These are phyloP conservation scores for Aspergillus saccharolyticus DNA, from an alignment of 495 filamentous ascomycete species.

Conservation along the genomic window DNA sequence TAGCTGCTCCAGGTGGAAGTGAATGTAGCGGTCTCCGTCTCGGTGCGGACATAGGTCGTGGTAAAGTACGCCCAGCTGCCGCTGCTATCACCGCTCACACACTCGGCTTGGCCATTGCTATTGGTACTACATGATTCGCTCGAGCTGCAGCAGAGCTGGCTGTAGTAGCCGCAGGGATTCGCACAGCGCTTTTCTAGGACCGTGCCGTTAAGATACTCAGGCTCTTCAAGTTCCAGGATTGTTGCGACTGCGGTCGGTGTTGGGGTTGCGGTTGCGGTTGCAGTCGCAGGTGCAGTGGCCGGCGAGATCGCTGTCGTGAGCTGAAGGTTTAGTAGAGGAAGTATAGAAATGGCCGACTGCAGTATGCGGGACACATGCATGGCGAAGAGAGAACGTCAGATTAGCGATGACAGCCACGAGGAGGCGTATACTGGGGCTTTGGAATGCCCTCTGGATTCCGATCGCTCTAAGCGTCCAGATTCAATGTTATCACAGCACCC, in stretches of 20 bases:
- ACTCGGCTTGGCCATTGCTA: conserved; percentile 48
- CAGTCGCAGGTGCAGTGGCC: background rate
- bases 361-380: conserved; percentile 30
- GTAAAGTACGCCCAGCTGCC: conserved; percentile 54
- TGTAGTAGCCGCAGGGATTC: conserved; percentile 62
- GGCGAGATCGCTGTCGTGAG: conserved; percentile 24
- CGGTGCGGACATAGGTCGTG: conserved; percentile 56
- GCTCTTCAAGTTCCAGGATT: conserved; percentile 20
- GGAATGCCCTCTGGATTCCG: conserved; percentile 1
- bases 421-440: background rate
- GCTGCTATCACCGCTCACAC: conserved; percentile 25
- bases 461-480: background rate
- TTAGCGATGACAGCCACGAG: conserved; percentile 1
- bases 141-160: conserved; percentile 61
- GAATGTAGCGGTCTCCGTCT: conserved; percentile 60
- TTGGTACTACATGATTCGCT: conserved; percentile 62
- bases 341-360: conserved; percentile 24
- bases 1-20: conserved; percentile 64
- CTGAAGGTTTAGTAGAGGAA: conserved; percentile 24
- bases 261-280: background rate
- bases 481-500: background rate
- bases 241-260: background rate
- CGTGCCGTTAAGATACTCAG: background rate
- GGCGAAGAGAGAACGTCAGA: conserved; percentile 11
- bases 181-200: conserved; percentile 49